Base-by-base conservation (phyloP, 805 yeast genomes). In the Teunomyces barrocoloradensis region DNA sequence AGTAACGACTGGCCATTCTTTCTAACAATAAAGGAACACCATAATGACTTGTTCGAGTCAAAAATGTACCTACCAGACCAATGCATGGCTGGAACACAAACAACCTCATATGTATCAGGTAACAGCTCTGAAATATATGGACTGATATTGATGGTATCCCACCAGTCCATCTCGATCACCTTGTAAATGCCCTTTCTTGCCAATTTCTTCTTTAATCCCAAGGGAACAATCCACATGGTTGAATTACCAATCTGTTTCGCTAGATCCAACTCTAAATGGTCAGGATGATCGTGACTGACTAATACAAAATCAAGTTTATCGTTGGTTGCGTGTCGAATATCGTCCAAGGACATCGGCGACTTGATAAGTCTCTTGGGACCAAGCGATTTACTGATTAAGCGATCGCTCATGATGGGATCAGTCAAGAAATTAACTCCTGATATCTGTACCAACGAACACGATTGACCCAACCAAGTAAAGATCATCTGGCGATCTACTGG, bases 201-300 rank as follows among this genome's bases (percentile, higher is more conserved):
- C 55, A 92, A 69, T 46, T 74, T 81, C 54, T 70, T 72, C 45
- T 81, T 77, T 42, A 92, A 74, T 0, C 98, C 98, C 15, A 78
- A 57, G 0, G 98, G 98, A 0, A 91, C 96, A 7, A 92, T 76
- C 97, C 98, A 92, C 1, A 79, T 72, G 2, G 85, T 72, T 3
- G 65, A 53, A 53, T 87, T 84, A 10, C 87, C 84, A 23, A 73
- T 59, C 42, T 69, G 55, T 34, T 66, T 60, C 12, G 83, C 79
- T 7, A 87, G 71, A 27, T 74, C 80, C 47, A 78, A 70, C 57
- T 92, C 98, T 39, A 92, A 67, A 68, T 92, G 98, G 64, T 92
- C 98, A 1, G 97, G 98, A 59, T 92, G 98, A 61, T 92, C 91
- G 63, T 92, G 98, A 1, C 95, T 86, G 0, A 92, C 96, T 17